Conservation (phyloP, 2,329 filamentous ascomycete genomes). For the Colletotrichum sp. region DNA sequence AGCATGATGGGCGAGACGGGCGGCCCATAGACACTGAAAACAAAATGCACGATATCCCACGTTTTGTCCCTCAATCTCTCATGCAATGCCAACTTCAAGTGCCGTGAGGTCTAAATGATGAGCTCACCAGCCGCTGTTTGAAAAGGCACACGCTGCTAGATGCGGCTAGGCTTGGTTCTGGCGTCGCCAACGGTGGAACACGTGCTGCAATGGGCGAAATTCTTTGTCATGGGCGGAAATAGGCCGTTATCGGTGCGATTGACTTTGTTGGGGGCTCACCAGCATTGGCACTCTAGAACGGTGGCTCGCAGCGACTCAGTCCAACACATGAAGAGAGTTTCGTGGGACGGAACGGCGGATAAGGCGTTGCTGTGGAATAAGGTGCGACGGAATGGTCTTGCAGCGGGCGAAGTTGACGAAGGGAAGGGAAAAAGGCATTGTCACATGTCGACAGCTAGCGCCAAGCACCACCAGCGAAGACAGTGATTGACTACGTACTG, state of each 20-base stretch:
- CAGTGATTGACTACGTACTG: background rate
- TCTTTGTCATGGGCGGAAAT: constrained; percentile 1
- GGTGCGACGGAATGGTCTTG: background rate
- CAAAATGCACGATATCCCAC: background rate
- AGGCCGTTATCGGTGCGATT: background rate
- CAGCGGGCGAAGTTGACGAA: background rate
- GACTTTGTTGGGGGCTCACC: constrained; percentile 7
- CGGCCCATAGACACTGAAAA: background rate
- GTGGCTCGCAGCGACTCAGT: background rate
- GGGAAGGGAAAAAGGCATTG: background rate
- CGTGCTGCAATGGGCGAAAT: background rate
- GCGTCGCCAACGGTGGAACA: constrained; percentile 2
- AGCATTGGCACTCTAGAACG: background rate
- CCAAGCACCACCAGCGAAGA: background rate
- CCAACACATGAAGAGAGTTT: background rate
- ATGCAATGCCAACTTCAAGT: background rate
- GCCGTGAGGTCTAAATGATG: background rate
- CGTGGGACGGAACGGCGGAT: background rate
- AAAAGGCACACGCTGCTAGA: background rate
- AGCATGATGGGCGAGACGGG: background rate
- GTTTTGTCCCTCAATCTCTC: no score
- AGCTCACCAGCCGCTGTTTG: background rate
- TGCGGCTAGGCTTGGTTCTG: background rate
- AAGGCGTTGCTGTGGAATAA: background rate
- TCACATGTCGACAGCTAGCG: constrained; percentile 20